These are phyloP conservation scores for Rhypophila decipiens DNA, from an alignment of 495 filamentous ascomycete genomes.

Conservation along the genomic window DNA sequence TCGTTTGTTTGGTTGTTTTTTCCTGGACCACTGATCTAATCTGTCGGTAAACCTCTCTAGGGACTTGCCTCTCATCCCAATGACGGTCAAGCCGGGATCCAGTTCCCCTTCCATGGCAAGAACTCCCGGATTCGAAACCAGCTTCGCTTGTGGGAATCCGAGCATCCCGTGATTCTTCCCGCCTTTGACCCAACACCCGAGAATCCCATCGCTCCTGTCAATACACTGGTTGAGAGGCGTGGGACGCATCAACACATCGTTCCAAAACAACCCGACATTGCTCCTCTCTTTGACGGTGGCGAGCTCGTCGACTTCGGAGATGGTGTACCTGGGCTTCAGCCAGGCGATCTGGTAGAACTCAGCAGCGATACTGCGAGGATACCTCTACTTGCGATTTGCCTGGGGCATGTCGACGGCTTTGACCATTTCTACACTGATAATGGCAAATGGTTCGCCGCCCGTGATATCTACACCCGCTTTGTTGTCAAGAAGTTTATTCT, in stretches of 20 bases:
- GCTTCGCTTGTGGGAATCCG: slow-evolving; percentile 49
- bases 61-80: too few relatives aligned
- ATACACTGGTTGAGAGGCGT: too few relatives aligned
- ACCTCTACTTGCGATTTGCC: slow-evolving; percentile 57
- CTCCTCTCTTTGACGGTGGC: slow-evolving; percentile 29
- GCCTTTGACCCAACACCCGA: too few relatives aligned
- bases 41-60: too few relatives aligned
- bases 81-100: too few relatives aligned
- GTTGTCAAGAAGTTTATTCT: slow-evolving; percentile 57
- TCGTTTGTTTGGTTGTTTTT: too few relatives aligned
- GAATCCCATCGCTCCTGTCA: too few relatives aligned
- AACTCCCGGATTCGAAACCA: slow-evolving; percentile 38
- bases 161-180: too few relatives aligned
- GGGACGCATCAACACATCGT: too few relatives aligned
- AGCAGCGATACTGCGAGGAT: slow-evolving; percentile 26
- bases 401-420: slow-evolving; percentile 54
- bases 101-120: neutral
- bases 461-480: slow-evolving; percentile 44
- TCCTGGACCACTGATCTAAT: too few relatives aligned
- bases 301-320: slow-evolving; percentile 33
- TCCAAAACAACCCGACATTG: too few relatives aligned
- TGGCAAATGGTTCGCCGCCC: slow-evolving; percentile 65
- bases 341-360: slow-evolving; percentile 67
- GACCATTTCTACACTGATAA: slow-evolving; percentile 66
- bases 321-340: slow-evolving; percentile 40